Conservation (phyloP, 331 rosid genomes). For the Cydonia oblonga region DNA sequence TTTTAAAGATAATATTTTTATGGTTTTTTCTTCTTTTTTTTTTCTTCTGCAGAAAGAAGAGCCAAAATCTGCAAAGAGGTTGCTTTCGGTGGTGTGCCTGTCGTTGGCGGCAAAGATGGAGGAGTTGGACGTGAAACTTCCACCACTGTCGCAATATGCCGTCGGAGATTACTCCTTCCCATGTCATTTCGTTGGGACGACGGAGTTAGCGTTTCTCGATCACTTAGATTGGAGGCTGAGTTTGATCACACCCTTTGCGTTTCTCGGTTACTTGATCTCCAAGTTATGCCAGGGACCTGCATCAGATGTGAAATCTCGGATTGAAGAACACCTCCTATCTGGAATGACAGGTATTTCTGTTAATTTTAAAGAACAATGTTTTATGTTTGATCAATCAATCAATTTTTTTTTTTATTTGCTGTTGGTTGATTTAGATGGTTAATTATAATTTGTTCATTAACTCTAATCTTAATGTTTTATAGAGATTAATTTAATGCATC, state of each 20-base stretch:
- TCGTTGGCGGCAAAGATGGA: conserved; percentile 82
- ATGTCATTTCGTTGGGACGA: too few species aligned
- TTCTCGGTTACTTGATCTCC: conserved; percentile 49
- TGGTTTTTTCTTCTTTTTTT: too few species aligned
- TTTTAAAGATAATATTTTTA: too few species aligned
- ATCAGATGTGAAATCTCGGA: conserved; percentile 15
- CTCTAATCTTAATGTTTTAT: not conserved
- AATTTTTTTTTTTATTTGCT: too few species aligned
- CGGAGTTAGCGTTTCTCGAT: too few species aligned
- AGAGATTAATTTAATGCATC: conserved; percentile 49
- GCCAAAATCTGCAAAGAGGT: too few species aligned
- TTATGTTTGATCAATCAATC: not conserved
- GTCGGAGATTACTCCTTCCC: conserved; percentile 39
- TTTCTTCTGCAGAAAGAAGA: conserved; percentile 38
- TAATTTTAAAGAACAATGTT: too few species aligned
- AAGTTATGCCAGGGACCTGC: conserved; percentile 36
- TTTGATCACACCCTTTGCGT: conserved; percentile 66
- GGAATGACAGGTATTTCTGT: conserved; percentile 39
- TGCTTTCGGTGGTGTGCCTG: conserved; percentile 65
- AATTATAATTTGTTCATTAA: not conserved
- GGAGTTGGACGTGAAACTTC: conserved; percentile 45
- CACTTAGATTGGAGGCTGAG: too few species aligned
- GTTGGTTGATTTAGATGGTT: not conserved
- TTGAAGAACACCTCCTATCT: conserved; percentile 34
- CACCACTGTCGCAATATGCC: conserved; percentile 33